Percentiles rank a stretch among this genome's conserved stretches.
Evolutionary conservation across 306 rosid genomes (phyloP).

Genomic region (Vigna nakashimae): DNA sequence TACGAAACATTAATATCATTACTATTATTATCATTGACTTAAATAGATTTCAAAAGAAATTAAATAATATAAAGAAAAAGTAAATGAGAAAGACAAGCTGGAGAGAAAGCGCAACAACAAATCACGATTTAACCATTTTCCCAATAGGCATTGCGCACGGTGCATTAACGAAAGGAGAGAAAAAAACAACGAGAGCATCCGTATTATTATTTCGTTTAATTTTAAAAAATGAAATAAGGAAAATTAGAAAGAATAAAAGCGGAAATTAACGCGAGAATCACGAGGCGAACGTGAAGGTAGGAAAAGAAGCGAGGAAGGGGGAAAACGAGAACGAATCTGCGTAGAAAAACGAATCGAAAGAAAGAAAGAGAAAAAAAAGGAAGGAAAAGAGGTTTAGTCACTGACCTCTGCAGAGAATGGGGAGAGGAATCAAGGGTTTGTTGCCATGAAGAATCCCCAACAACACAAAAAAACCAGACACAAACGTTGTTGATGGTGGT

Average conservation of each 20-base stretch:
- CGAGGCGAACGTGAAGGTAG: background rate
- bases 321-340: slow-evolving; percentile 56
- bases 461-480: slow-evolving; percentile 17
- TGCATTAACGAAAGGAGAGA: slow-evolving; percentile 40
- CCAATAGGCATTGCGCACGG: slow-evolving; percentile 56
- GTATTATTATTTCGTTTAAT: background rate
- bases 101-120: slow-evolving; percentile 28
- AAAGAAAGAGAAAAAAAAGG: too few species aligned
- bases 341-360: slow-evolving; percentile 4
- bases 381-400: background rate
- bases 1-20: background rate
- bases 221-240: slow-evolving; percentile 20
- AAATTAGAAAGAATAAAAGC: slow-evolving; percentile 43
- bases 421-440: slow-evolving; percentile 40
- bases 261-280: slow-evolving; percentile 37
- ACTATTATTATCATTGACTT: background rate
- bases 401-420: slow-evolving; percentile 39
- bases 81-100: slow-evolving; percentile 30
- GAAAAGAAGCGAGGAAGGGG: slow-evolving; percentile 3
- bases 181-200: slow-evolving; percentile 28
- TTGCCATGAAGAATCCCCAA: slow-evolving; percentile 9
- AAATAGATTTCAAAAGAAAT: slow-evolving; percentile 25
- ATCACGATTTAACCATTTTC: slow-evolving; percentile 35
- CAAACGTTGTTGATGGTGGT: slow-evolving; percentile 8
- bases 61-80: slow-evolving; percentile 17